Base-by-base conservation (phyloP, 2,329 filamentous ascomycete species). In the Neopestalotiopsis clavispora region DNA sequence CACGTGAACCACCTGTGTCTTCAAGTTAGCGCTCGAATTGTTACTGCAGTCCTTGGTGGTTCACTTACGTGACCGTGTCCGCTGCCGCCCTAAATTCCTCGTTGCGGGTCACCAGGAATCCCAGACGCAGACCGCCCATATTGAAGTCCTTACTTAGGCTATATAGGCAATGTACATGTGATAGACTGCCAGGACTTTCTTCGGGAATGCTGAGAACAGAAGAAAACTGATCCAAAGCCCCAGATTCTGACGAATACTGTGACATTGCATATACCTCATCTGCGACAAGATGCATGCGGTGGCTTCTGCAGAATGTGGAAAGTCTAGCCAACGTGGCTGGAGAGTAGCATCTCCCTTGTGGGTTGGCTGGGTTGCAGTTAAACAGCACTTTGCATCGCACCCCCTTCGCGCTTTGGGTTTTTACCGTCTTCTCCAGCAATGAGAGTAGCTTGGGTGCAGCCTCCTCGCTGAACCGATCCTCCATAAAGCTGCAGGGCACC, bases 251-350 rank as follows among this genome's bases (percentile, higher is more conserved):
- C 7, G 28, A 20, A n/a, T 40, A 64, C 10, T 45, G 20, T 1
- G 61, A 64, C 61, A 64, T 64, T 20, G 38, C 34, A 30, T 64
- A 64, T 10, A 64, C 40, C 38, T 64, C 61, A 20, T 64, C 61
- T 17, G 61, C 38, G 13, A 64, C 12, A n/a, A 64, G 61, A 38
- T 64, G 61, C 61, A 64, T 64, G 42, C 34, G n/a, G n/a, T 38
- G 34, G 6, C 42, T 64, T 13, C 28, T 52, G 38, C 61, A 64
- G 13, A 64, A 49, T 38, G 3, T 42, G 6, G 61, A 14, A 12
- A 64, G 38, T 3, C n/a, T 20, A 17, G 20, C 23, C 10, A 64
- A 34, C 12, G 61, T 28, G 10, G 34, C 13, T 17, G 17, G 7
- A 10, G 61, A 64, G 40, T 64, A 64, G 34, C 61, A 45, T n/a